Evolutionary conservation across 352 stramenopile genomes (phyloP).

Genomic region (Phytophthora pluvialis): DNA sequence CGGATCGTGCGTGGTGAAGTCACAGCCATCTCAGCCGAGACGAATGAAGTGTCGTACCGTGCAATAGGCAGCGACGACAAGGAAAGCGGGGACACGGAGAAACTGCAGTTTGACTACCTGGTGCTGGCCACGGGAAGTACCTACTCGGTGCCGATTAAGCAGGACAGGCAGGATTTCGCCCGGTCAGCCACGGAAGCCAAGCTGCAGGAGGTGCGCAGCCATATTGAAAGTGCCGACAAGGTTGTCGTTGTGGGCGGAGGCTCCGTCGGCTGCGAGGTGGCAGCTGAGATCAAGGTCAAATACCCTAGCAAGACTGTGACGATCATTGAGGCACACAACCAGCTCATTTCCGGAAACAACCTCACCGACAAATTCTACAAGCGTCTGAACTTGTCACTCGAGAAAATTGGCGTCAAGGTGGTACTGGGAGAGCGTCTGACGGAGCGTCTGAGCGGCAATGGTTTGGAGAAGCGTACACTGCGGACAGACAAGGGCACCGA

Average conservation of each 20-base stretch:
- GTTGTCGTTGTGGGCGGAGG: slow-evolving; percentile 42
- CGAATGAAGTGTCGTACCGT: slow-evolving; percentile 32
- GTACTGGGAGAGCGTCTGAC: slow-evolving; percentile 36
- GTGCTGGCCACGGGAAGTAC: slow-evolving; percentile 46
- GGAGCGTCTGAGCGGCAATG: slow-evolving; percentile 28
- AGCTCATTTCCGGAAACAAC: slow-evolving; percentile 30
- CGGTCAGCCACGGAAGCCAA: slow-evolving; percentile 32
- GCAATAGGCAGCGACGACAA: slow-evolving; percentile 30
- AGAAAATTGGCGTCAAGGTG: slow-evolving; percentile 32
- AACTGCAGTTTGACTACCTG: slow-evolving; percentile 47
- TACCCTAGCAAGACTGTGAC: slow-evolving; percentile 43
- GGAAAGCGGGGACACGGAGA: slow-evolving; percentile 15
- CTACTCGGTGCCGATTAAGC: slow-evolving; percentile 42
- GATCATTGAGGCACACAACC: slow-evolving; percentile 32
- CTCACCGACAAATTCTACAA: slow-evolving; percentile 30
- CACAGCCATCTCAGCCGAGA: slow-evolving; percentile 29
- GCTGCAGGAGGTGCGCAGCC: slow-evolving; percentile 29
- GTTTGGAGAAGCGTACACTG: slow-evolving; percentile 30
- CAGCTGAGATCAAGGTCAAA: slow-evolving; percentile 43
- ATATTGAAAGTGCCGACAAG: slow-evolving; percentile 32
- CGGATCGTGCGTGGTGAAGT: slow-evolving; percentile 32
- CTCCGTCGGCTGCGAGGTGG: slow-evolving; percentile 41
- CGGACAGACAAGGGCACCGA: slow-evolving; percentile 38
- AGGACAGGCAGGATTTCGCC: slow-evolving; percentile 20
- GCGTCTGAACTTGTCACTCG: slow-evolving; percentile 20